Evolutionary conservation across 495 filamentous ascomycete genomes (phyloP).

Genomic region (Saxispiralis lemnorum): DNA sequence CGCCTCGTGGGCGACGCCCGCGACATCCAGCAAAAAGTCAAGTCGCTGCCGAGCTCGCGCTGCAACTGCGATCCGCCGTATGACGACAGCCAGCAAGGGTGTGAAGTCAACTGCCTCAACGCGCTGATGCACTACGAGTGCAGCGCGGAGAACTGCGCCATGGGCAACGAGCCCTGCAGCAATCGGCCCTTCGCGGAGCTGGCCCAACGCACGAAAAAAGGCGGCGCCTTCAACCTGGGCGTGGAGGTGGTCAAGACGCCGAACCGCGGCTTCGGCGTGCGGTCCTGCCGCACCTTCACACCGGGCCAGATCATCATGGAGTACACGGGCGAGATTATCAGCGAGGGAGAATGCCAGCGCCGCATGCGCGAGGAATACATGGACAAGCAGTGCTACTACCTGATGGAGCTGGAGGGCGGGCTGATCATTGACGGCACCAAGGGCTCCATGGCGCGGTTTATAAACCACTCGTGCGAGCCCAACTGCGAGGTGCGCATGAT

Average conservation of each 20-base stretch:
- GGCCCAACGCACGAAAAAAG: constrained; percentile 13
- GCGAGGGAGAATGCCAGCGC: constrained; percentile 75
- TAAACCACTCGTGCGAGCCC: constrained; percentile 94
- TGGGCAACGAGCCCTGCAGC: constrained; percentile 50
- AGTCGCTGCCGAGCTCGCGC: constrained; percentile 46
- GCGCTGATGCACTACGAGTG: constrained; percentile 95
- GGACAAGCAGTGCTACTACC: constrained; percentile 85
- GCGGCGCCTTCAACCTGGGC: constrained; percentile 71
- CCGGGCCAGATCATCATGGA: constrained; percentile 93
- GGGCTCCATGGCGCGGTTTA: constrained; percentile 89
- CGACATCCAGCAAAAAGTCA: constrained; percentile 66
- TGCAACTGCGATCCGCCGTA: constrained; percentile 52
- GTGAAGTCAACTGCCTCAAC: constrained; percentile 80
- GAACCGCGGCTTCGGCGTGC: constrained; percentile 80
- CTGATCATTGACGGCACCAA: constrained; percentile 97
- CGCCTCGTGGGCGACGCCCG: constrained; percentile 80
- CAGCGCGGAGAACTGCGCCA: constrained; percentile 69
- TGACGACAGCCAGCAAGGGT: constrained; percentile 41
- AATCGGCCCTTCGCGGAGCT: constrained; percentile 80
- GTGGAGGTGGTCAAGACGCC: constrained; percentile 84
- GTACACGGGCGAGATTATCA: constrained; percentile 94
- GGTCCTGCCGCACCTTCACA: constrained; percentile 72
- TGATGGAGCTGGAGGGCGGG: constrained; percentile 95
- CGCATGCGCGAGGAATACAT: constrained; percentile 86
- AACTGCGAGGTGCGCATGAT: constrained; percentile 96